Evolutionary conservation across 2,329 filamentous ascomycete species (phyloP).

Genomic region (Colletotrichum abscissum): DNA sequence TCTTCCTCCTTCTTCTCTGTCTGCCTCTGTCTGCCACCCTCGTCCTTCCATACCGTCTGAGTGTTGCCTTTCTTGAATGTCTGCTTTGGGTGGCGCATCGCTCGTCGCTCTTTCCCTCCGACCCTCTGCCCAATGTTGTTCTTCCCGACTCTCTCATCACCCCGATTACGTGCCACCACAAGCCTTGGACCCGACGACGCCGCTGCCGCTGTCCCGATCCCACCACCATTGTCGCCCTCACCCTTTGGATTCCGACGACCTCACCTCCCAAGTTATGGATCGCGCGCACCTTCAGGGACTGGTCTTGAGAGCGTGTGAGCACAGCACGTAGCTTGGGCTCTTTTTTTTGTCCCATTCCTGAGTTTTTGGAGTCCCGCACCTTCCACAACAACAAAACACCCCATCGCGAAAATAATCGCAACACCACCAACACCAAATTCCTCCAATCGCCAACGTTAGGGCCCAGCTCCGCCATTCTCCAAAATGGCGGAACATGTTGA

Average conservation of each 20-base stretch:
- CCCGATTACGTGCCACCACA: conserved; percentile 34
- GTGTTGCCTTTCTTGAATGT: conserved; percentile 32
- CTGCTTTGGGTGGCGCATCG: conserved; percentile 33
- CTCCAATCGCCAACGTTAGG: neutral
- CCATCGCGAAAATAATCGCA: conserved; percentile 25
- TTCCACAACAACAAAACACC: conserved; percentile 30
- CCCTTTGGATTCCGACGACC: conserved; percentile 8
- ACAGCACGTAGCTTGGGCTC: conserved; percentile 41
- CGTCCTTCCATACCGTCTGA: neutral
- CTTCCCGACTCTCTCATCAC: conserved; percentile 21
- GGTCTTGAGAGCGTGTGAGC: conserved; percentile 44
- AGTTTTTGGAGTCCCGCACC: conserved; percentile 29
- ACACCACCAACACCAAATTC: conserved; percentile 11
- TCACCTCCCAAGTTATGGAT: conserved; percentile 46
- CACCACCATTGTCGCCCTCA: conserved; percentile 30
- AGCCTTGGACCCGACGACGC: conserved; percentile 26
- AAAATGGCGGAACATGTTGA: conserved; percentile 31
- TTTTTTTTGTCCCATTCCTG: conserved; percentile 16
- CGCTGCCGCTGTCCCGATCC: neutral
- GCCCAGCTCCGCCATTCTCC: neutral
- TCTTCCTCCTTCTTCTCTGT: neutral
- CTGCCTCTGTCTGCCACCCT: conserved; percentile 10
- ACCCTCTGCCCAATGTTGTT: conserved; percentile 35
- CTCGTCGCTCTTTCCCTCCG: conserved; percentile 28
- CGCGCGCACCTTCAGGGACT: conserved; percentile 40